A percentile compares a stretch with the other conserved stretches of the same genome.
Evolutionary conservation across 352 stramenopile genomes (phyloP).

Genomic region (Aphanomyces cochlioides): DNA sequence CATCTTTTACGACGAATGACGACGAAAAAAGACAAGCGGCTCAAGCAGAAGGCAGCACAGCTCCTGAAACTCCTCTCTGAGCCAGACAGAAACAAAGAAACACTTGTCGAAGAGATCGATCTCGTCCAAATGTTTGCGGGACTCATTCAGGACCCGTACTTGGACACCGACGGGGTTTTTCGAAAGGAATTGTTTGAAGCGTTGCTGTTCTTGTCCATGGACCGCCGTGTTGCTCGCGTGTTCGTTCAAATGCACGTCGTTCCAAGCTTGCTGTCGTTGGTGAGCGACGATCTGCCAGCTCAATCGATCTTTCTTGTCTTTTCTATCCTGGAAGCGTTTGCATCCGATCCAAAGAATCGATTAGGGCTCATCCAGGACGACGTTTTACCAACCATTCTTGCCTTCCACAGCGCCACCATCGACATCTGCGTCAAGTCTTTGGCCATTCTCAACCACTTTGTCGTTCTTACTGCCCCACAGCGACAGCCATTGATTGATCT

Average conservation of each 20-base stretch:
- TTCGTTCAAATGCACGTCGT: conserved; percentile 59
- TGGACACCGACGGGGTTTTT: conserved; percentile 58
- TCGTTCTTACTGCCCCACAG: background rate
- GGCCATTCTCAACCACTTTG: background rate
- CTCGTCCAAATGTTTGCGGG: conserved; percentile 50
- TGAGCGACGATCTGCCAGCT: conserved; percentile 41
- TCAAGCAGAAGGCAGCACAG: conserved; percentile 47
- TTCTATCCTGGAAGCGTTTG: conserved; percentile 53
- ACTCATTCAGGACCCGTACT: conserved; percentile 61
- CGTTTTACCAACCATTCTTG: conserved; percentile 11
- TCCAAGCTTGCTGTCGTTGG: conserved; percentile 49
- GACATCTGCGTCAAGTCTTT: conserved; percentile 12
- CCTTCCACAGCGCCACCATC: background rate
- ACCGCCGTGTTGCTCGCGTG: conserved; percentile 50
- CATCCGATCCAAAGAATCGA: conserved; percentile 20
- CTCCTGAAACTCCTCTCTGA: conserved; percentile 59
- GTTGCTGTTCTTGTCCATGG: conserved; percentile 51
- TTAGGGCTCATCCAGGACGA: conserved; percentile 20
- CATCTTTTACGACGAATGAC: conserved; percentile 44
- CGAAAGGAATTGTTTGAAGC: conserved; percentile 60
- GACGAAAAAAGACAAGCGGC: conserved; percentile 44
- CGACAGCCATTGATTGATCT: conserved; percentile 8
- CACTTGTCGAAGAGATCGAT: conserved; percentile 58
- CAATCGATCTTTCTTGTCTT: conserved; percentile 44
- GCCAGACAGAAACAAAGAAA: conserved; percentile 48